phyloP scores from a whole-genome alignment of 2,329 filamentous ascomycete genomes.

The Pseudocercospora pini-densiflorae region DNA sequence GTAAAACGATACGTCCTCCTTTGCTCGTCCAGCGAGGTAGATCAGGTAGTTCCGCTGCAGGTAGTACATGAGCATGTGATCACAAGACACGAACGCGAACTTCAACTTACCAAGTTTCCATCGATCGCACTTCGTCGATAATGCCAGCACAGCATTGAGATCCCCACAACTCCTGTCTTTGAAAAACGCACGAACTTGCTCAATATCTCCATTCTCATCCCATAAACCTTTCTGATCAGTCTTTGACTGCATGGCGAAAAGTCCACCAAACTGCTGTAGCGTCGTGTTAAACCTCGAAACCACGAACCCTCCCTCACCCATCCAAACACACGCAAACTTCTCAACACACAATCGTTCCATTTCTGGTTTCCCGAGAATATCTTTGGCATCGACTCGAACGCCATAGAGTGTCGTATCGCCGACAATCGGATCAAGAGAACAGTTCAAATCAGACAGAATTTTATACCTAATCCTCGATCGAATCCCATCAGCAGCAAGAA shows the following conservation, averaged over 20 bases:
- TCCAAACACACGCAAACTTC: slow-evolving; percentile 15
- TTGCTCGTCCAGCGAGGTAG: slow-evolving; percentile 19
- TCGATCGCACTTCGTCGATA: slow-evolving; percentile 16
- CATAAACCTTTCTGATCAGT: slow-evolving; percentile 17
- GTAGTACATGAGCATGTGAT: not conserved
- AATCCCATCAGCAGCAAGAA: slow-evolving; percentile 19
- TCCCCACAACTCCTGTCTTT: slow-evolving; percentile 13
- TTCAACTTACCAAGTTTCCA: slow-evolving; percentile 18
- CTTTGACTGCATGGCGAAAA: slow-evolving; percentile 12
- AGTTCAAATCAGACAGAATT: slow-evolving; percentile 10
- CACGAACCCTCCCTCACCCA: slow-evolving; percentile 11
- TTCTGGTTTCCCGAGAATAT: slow-evolving; percentile 4
- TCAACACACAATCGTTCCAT: slow-evolving; percentile 2
- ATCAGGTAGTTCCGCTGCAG: slow-evolving; percentile 19
- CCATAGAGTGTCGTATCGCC: slow-evolving; percentile 16
- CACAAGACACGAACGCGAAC: not conserved
- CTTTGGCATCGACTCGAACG: not conserved
- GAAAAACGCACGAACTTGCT: slow-evolving; percentile 14
- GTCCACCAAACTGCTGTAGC: not conserved
- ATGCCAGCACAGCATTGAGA: not conserved
- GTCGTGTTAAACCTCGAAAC: slow-evolving; percentile 13
- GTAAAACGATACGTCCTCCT: slow-evolving; percentile 15
- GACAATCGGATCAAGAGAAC: slow-evolving; percentile 8
- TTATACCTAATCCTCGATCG: slow-evolving; percentile 10
- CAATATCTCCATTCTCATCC: slow-evolving; percentile 20